phyloP scores from a whole-genome alignment of 768 basidiomycete species.

The Rhizopogon vesiculosus region DNA sequence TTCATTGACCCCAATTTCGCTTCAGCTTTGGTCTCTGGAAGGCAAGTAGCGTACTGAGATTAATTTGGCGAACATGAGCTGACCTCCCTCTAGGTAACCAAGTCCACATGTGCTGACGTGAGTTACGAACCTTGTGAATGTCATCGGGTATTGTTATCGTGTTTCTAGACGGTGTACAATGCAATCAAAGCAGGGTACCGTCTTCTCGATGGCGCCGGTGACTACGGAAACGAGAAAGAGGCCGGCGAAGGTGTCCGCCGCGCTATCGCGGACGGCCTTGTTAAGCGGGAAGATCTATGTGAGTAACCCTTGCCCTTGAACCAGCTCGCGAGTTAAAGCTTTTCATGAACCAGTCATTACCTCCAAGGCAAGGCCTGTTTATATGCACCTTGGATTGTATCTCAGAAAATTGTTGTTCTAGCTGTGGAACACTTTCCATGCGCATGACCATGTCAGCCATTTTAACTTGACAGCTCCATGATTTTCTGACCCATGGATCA shows the following conservation, averaged over 20 bases:
- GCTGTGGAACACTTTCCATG: conserved; percentile 91
- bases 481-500: conserved; percentile 17
- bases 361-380: conserved; percentile 52
- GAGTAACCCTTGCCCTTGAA: conserved; percentile 24
- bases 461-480: not conserved
- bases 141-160: not conserved
- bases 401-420: conserved; percentile 19
- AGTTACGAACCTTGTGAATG: conserved; percentile 10
- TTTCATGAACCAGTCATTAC: conserved; percentile 56
- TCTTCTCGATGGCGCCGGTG: conserved; percentile 80
- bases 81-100: conserved; percentile 42
- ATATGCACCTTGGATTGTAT: not conserved
- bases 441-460: conserved; percentile 59
- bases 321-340: not conserved
- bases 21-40: conserved; percentile 72
- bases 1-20: not conserved
- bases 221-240: conserved; percentile 89
- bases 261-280: conserved; percentile 76
- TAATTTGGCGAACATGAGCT: conserved; percentile 1
- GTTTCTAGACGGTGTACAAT: conserved; percentile 64
- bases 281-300: conserved; percentile 88
- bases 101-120: conserved; percentile 56
- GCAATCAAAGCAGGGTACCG: conserved; percentile 86
- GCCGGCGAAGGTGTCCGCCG: conserved; percentile 74
- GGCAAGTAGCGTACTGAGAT: conserved; percentile 29